These are phyloP conservation scores for Termitomyces sp. DNA, from an alignment of 768 basidiomycete species.

Conservation along the genomic window DNA sequence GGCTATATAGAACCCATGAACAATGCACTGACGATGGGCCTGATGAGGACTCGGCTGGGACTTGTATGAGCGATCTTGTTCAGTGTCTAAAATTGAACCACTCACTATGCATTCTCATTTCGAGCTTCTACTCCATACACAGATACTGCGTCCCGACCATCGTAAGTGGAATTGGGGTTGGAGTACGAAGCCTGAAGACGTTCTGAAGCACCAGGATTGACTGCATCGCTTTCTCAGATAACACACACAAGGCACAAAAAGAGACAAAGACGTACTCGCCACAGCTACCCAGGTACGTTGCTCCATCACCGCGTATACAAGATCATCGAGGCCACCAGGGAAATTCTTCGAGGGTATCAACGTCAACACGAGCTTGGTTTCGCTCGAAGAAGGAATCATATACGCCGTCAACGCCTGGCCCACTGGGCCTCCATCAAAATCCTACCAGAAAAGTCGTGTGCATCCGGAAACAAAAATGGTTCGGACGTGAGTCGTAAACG, in stretches of 20 bases:
- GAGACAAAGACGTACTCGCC: conserved; percentile 29
- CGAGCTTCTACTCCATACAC: conserved; percentile 45
- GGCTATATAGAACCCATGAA: too few relatives aligned
- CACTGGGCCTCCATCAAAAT: conserved; percentile 48
- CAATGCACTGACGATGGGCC: conserved; percentile 21
- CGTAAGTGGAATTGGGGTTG: conserved; percentile 34
- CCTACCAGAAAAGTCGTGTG: conserved; percentile 23
- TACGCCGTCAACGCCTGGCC: conserved; percentile 35
- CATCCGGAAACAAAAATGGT: neutral
- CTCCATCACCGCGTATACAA: conserved; percentile 38
- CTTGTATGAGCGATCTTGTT: neutral
- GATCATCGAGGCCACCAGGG: conserved; percentile 31
- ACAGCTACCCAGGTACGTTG: conserved; percentile 49
- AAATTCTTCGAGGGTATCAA: conserved; percentile 32
- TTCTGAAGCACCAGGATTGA: conserved; percentile 33
- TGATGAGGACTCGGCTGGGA: conserved; percentile 24
- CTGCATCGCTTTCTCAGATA: conserved; percentile 15
- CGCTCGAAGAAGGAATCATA: conserved; percentile 21
- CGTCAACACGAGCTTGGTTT: conserved; percentile 34
- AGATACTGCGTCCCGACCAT: conserved; percentile 43
- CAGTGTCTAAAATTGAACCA: neutral
- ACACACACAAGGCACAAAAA: neutral
- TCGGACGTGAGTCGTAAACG: neutral
- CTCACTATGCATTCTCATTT: conserved; percentile 59
- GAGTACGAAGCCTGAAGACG: conserved; percentile 31